Conservation (phyloP, 495 filamentous ascomycete species). For the Lasiosphaeria hispida region DNA sequence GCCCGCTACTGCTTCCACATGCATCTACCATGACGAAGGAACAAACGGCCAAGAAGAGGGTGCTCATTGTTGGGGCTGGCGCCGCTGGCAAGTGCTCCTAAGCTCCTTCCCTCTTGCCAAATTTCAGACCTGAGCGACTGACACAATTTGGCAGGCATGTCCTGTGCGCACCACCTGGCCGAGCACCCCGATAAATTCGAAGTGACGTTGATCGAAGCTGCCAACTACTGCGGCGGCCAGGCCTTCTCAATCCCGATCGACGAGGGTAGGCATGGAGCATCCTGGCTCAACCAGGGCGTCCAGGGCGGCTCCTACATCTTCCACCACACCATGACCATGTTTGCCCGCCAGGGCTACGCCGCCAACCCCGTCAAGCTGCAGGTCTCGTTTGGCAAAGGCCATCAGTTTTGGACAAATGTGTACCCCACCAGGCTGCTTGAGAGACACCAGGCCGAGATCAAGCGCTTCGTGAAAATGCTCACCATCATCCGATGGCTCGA, state of each 20-base stretch:
- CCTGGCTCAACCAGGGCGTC: slow-evolving; percentile 83
- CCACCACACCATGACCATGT: slow-evolving; percentile 79
- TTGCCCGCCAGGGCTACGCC: slow-evolving; percentile 63
- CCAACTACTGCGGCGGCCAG: slow-evolving; percentile 71
- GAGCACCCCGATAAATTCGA: slow-evolving; percentile 72
- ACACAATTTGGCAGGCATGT: slow-evolving; percentile 42
- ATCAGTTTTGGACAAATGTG: slow-evolving; percentile 78
- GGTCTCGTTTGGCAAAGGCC: slow-evolving; percentile 76
- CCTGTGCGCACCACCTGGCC: slow-evolving; percentile 71
- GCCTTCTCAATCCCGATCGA: slow-evolving; percentile 75
- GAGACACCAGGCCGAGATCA: slow-evolving; percentile 61
- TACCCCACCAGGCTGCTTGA: slow-evolving; percentile 69
- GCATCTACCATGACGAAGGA: background rate
- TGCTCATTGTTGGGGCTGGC: slow-evolving; percentile 62
- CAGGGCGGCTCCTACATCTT: slow-evolving; percentile 79
- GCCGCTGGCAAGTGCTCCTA: slow-evolving; percentile 49
- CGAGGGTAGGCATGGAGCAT: slow-evolving; percentile 61
- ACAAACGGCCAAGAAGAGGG: slow-evolving; percentile 35
- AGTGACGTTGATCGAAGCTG: slow-evolving; percentile 69
- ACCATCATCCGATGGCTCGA: slow-evolving; percentile 68
- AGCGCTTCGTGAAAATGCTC: slow-evolving; percentile 61
- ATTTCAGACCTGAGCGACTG: background rate
- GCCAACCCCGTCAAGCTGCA: slow-evolving; percentile 72
- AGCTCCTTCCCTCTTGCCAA: background rate
- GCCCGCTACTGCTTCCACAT: background rate